Base-by-base conservation (phyloP, 371 early-diverging fungal genomes). In the Rhizopus sp. region DNA sequence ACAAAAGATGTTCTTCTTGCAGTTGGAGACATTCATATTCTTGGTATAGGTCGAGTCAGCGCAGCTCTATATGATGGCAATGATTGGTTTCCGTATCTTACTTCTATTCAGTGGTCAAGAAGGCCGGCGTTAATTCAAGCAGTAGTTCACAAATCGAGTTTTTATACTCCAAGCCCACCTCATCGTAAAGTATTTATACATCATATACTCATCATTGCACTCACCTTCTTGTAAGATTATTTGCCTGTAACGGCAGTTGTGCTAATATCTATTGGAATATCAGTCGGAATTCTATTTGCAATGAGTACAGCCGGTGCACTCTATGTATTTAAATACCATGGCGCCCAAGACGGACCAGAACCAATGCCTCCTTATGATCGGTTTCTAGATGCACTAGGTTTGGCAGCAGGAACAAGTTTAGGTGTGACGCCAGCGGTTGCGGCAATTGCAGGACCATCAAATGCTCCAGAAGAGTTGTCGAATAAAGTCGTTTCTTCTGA, bases 251-350 rank as follows among this genome's bases (percentile, higher is more conserved):
- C 84, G 2, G 72, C 85, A 30, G 85, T 90, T 3, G 83, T 90
- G 33, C 66, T 89, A 13, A 85, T 89, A 44, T 83, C 91, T 23
- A 70, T 86, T 30, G 89, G 84, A 33, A 83, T 87, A 34, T 86
- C 91, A 6, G 73, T 88, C 35, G 84, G 79, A 5, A 59, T 90
- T 5, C 82, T 88, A 23, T 78, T 87, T 62, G 57, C 87, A 5
- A 74, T 87, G 37, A 84, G 88, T 4, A 65, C 55, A 10, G 45
- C 60, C 3, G 73, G 65, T 0, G 64, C 88, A 17, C 29, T 68
- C 9, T 69, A 63, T 7, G 41, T 75, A 37, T 68, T 63, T 50
- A 49, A 71, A 13, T 48, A 59, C 5, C 59, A 68, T 8, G 23
- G 23, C 2, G 47, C 57, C 23, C 50, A 46, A 16, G 41, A 55